Base-by-base conservation (phyloP, 306 rosid genomes). In the Glycine tomentella region DNA sequence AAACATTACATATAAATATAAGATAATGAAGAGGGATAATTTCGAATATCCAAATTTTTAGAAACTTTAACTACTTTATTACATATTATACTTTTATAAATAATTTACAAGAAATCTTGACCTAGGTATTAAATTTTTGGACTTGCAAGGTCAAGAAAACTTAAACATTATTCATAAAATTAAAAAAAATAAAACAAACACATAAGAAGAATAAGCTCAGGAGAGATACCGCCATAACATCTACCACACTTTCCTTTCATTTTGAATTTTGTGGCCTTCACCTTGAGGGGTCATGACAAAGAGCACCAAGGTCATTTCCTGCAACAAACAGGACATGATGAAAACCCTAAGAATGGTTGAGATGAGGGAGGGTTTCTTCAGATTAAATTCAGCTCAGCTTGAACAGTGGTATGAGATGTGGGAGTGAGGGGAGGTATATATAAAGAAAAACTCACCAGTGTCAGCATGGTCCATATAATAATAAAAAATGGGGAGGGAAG, bases 141-240 rank as follows among this genome's bases (percentile, higher is more conserved):
- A 87, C 99, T 95, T 95, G 99, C 99, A 95, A 95, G 99, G 99
- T 92, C 99, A 95, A 95, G 99, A 95, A 92, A 95, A 95, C 89
- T 84, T 78, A 52, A 84, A 89, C 84, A 78, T 74, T 78, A 64
- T 84, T 75, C 69, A 80, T 77, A 79, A 71, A 78, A 36, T 58
- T 50, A 0, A 11, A 82, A 77, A 46, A 36, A 78, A 4, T 1
- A 82, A 87, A 57, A 5, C 0, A 76, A 50, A 17, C 9, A 50
- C 0, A 0, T 53, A 80, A 84, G 63, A 68, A 72, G 83, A 86
- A 79, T 70, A 92, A 95, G 99, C 99, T 95, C 99, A 93, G 95
- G 92, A 95, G 97, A 82, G 97, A 90, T 95, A 95, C 45, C 92
- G 88, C 95, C 99, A 2, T 8, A 8, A 52, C 78, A 12, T 74